Percentiles rank a stretch among this genome's conserved stretches.
phyloP scores from a whole-genome alignment of 2,329 filamentous ascomycete genomes.

The Ophiostoma sp. region DNA sequence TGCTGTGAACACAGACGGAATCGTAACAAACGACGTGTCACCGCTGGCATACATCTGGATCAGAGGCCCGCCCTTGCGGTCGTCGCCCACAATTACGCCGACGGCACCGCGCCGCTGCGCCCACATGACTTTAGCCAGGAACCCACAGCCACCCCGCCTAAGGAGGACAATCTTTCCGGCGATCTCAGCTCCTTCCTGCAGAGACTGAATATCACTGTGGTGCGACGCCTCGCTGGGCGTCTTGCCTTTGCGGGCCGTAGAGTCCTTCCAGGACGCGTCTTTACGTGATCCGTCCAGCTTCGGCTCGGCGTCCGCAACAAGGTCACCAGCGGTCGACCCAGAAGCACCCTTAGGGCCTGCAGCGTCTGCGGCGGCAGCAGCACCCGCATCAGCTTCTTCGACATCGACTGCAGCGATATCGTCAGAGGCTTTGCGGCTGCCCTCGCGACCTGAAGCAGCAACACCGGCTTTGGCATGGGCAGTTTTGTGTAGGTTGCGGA shows the following conservation, averaged over 20 bases:
- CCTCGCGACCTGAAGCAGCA: background rate
- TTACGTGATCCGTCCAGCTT: background rate
- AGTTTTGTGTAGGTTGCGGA: constrained; percentile 17
- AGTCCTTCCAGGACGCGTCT: constrained; percentile 7
- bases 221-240: constrained; percentile 10
- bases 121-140: constrained; percentile 97
- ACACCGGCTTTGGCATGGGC: constrained; percentile 5
- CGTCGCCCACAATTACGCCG: constrained; percentile 90
- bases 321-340: background rate
- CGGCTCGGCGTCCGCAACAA: background rate
- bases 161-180: constrained; percentile 88
- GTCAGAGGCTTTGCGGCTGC: background rate
- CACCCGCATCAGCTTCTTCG: background rate
- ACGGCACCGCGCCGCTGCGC: constrained; percentile 85
- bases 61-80: constrained; percentile 81
- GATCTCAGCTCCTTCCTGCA: constrained; percentile 91
- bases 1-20: constrained; percentile 92
- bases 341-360: background rate
- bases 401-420: background rate
- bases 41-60: constrained; percentile 99
- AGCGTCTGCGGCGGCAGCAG: background rate
- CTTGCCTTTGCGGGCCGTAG: background rate
- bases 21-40: constrained; percentile 91
- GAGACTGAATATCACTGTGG: constrained; percentile 89
- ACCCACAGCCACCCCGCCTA: constrained; percentile 91